Evolutionary conservation across 2,329 filamentous ascomycete genomes (phyloP).

Genomic region (Madurella fahalii): DNA sequence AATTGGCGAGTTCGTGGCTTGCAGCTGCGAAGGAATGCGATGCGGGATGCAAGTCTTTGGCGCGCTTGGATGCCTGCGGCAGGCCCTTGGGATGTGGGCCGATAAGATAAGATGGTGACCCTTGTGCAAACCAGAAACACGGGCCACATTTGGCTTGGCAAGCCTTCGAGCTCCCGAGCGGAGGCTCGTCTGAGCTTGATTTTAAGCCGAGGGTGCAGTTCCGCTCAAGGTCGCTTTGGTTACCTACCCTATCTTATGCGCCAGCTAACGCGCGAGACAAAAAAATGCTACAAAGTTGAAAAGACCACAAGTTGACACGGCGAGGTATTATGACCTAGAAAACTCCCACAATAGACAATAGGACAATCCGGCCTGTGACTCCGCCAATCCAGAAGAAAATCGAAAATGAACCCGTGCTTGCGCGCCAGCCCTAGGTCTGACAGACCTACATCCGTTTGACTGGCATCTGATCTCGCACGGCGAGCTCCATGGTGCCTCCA

Average conservation of each 20-base stretch:
- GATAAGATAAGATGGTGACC: not conserved
- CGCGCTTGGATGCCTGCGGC: no score
- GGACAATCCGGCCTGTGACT: constrained; percentile 8
- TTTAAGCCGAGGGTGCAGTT: not conserved
- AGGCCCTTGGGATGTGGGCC: not conserved
- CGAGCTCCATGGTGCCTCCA: not conserved
- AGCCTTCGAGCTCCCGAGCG: not conserved
- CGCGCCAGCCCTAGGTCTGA: not conserved
- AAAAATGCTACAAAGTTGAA: not conserved
- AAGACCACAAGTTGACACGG: not conserved
- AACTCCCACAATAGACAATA: constrained; percentile 6
- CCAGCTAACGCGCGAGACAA: not conserved
- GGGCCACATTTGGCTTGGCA: not conserved
- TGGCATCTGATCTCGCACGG: not conserved
- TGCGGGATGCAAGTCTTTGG: no score
- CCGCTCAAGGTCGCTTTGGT: not conserved
- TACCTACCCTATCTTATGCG: not conserved
- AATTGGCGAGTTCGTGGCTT: not conserved
- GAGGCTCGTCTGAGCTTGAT: not conserved
- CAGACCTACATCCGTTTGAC: not conserved
- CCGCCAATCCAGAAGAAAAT: constrained; percentile 11
- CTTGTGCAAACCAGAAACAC: not conserved
- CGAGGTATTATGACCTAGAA: constrained; percentile 3
- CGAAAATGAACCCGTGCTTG: not conserved
- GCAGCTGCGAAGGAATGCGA: not conserved